Evolutionary conservation across 1,284 basidiomycete species (phyloP).

Genomic region (Trichosporon ovoides): DNA sequence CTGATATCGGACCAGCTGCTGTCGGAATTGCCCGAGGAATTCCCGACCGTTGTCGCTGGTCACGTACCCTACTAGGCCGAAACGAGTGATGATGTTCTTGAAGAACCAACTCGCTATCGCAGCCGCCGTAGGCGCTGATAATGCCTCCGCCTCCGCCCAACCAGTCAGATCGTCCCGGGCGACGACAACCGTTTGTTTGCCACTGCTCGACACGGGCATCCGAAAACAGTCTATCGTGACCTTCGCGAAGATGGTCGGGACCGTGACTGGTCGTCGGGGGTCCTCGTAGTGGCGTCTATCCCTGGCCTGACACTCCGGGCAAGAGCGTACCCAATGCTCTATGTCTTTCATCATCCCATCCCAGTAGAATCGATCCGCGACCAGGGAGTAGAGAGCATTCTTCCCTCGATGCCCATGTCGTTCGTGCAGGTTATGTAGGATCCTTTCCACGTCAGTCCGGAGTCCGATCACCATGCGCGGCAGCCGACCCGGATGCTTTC

Average conservation of each 20-base stretch:
- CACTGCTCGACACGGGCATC: background rate
- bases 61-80: background rate
- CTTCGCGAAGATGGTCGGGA: slow-evolving; percentile 4
- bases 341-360: background rate
- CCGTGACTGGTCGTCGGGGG: background rate
- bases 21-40: background rate
- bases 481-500: background rate
- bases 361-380: slow-evolving; percentile 4
- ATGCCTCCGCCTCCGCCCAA: background rate
- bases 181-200: background rate
- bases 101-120: background rate
- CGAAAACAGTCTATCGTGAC: slow-evolving; percentile 1
- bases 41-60: background rate
- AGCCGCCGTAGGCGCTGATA: background rate
- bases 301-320: slow-evolving; percentile 5
- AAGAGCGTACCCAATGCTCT: background rate
- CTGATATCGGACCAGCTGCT: background rate
- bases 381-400: background rate
- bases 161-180: background rate
- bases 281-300: background rate
- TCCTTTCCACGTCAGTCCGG: background rate
- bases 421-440: background rate
- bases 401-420: background rate
- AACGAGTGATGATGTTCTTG: background rate
- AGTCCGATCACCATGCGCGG: background rate